A percentile compares a stretch with the other conserved stretches of the same genome.
Evolutionary conservation across 352 stramenopile genomes (phyloP).

Genomic region (Pythium rishiriense): DNA sequence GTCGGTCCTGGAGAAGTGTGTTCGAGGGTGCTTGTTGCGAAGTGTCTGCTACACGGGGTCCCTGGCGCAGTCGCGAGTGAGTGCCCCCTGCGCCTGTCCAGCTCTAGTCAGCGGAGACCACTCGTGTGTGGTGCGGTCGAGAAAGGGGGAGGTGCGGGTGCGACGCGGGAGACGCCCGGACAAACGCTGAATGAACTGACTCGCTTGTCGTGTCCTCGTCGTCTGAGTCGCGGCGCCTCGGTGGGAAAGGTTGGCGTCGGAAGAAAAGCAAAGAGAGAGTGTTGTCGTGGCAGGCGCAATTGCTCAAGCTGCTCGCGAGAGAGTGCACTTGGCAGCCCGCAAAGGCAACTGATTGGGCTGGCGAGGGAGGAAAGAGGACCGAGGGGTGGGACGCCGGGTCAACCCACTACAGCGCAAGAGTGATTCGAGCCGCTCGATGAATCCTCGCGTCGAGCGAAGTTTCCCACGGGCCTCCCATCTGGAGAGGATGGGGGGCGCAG

Average conservation of each 20-base stretch:
- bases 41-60: background rate
- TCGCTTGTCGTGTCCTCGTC: constrained; percentile 18
- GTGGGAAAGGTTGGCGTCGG: constrained; percentile 19
- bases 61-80: background rate
- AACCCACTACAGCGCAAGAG: background rate
- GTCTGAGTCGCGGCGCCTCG: constrained; percentile 25
- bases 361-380: no score
- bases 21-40: constrained; percentile 2
- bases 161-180: constrained; percentile 6
- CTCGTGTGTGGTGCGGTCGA: background rate
- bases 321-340: constrained; percentile 2
- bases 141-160: background rate
- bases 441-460: background rate
- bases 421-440: background rate
- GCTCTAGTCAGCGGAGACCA: constrained; percentile 2
- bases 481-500: constrained; percentile 13
- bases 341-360: background rate
- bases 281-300: no score
- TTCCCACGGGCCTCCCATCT: constrained; percentile 11
- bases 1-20: background rate
- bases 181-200: constrained; percentile 21
- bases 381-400: constrained; percentile 1
- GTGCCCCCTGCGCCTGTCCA: constrained; percentile 3
- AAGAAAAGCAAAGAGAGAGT: no score
- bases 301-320: background rate